Conservation (phyloP, 225 moss, liverwort and hornwort species). For the Bryoerythrophyllum caledonicum region DNA sequence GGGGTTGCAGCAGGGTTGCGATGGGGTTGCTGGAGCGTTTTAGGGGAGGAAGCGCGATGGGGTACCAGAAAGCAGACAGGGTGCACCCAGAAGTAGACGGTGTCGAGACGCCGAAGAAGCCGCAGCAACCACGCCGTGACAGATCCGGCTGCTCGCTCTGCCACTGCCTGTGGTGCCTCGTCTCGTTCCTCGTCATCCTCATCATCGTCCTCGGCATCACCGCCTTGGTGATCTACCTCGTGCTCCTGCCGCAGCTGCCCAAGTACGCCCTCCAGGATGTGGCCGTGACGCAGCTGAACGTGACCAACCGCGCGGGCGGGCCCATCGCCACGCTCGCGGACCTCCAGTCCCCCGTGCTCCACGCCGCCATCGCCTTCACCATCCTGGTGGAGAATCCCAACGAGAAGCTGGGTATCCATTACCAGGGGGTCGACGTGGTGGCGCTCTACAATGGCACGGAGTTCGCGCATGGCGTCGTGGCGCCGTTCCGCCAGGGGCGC, state of each 20-base stretch:
- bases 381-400: constrained; percentile 35
- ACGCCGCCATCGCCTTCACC: constrained; percentile 26
- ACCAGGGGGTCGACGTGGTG: constrained; percentile 16
- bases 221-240: constrained; percentile 23
- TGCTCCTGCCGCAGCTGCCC: constrained; percentile 22
- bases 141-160: constrained; percentile 12
- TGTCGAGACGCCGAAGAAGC: no score
- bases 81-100: not conserved
- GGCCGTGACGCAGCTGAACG: constrained; percentile 21
- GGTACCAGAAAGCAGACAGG: constrained; percentile 17
- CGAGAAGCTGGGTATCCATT: constrained; percentile 32
- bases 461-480: constrained; percentile 24
- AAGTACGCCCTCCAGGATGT: constrained; percentile 25
- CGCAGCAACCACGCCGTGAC: not conserved
- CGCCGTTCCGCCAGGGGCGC: constrained; percentile 28
- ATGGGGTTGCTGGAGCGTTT: constrained; percentile 5
- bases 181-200: constrained; percentile 31
- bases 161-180: constrained; percentile 17
- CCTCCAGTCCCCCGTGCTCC: constrained; percentile 20
- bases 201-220: constrained; percentile 18
- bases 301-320: constrained; percentile 24
- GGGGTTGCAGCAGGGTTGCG: constrained; percentile 5
- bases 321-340: not conserved
- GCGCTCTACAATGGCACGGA: constrained; percentile 25
- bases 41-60: not conserved